phyloP scores from a whole-genome alignment of 2,329 filamentous ascomycete species.

The Cadophora malorum region DNA sequence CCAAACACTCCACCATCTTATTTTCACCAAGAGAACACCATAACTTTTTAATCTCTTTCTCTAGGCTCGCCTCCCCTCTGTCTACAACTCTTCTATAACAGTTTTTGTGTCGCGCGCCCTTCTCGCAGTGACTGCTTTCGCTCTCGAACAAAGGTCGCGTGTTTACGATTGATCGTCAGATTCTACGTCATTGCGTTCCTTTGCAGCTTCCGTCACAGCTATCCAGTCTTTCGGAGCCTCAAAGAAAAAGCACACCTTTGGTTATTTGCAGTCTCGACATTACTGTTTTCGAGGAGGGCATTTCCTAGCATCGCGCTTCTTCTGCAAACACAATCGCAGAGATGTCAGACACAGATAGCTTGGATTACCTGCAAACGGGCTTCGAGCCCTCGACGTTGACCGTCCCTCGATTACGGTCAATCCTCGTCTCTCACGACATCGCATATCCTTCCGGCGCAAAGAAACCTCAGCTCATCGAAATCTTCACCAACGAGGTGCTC shows the following conservation, averaged over 20 bases:
- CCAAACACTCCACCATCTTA: slow-evolving; percentile 7
- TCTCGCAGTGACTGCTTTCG: not conserved
- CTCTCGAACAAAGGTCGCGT: slow-evolving; percentile 5
- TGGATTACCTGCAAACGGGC: slow-evolving; percentile 83
- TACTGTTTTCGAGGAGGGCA: not conserved
- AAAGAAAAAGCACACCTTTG: not conserved
- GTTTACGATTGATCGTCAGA: slow-evolving; percentile 13
- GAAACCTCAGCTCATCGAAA: slow-evolving; percentile 83
- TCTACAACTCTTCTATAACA: slow-evolving; percentile 1
- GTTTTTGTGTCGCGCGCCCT: not conserved
- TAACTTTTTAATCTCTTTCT: not conserved
- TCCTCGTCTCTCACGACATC: slow-evolving; percentile 88
- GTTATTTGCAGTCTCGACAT: not conserved
- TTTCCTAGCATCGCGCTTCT: not conserved
- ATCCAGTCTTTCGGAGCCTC: not conserved
- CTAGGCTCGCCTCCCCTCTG: slow-evolving; percentile 5
- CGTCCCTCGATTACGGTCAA: slow-evolving; percentile 85
- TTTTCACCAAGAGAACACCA: slow-evolving; percentile 22
- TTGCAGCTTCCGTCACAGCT: not conserved
- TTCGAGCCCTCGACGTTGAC: slow-evolving; percentile 88
- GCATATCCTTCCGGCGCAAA: slow-evolving; percentile 88
- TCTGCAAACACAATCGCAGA: slow-evolving; percentile 17
- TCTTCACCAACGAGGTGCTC: slow-evolving; percentile 80
- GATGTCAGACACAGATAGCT: slow-evolving; percentile 70
- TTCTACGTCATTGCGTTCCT: slow-evolving; percentile 24